Conservation (phyloP, 176 grass and related monocot species). For the Stipa capillata region DNA sequence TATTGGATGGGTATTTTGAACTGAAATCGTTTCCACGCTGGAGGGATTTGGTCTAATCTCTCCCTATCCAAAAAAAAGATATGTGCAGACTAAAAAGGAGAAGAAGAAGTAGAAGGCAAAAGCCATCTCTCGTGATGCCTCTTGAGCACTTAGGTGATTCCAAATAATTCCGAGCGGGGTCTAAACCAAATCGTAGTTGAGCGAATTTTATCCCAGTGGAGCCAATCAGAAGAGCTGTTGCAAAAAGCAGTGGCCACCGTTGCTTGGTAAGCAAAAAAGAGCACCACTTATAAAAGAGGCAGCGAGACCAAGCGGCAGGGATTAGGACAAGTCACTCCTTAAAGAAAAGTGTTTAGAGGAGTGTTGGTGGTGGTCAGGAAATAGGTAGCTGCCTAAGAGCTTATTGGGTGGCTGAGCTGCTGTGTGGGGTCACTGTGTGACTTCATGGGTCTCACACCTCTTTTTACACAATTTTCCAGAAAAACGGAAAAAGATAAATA, state of each 20-base stretch:
- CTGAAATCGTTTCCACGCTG: too few relatives aligned
- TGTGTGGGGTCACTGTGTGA: constrained; percentile 15
- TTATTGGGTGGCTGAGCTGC: constrained; percentile 16
- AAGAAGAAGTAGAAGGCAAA: too few relatives aligned
- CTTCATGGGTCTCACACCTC: background rate
- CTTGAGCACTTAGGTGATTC: background rate
- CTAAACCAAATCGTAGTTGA: background rate
- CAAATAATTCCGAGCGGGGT: background rate
- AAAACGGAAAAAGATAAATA: background rate
- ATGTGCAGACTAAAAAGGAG: too few relatives aligned
- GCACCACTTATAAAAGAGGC: constrained; percentile 4
- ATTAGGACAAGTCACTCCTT: constrained; percentile 11
- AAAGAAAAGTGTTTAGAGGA: background rate
- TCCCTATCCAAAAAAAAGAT: too few relatives aligned
- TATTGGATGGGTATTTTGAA: too few relatives aligned
- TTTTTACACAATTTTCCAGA: background rate
- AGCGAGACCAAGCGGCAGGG: background rate
- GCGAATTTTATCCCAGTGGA: background rate
- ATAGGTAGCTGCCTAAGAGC: constrained; percentile 2
- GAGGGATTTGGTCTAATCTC: too few relatives aligned
- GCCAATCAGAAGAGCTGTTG: constrained; percentile 8
- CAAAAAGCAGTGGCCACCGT: constrained; percentile 31
- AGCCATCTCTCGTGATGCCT: too few relatives aligned
- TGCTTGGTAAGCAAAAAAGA: constrained; percentile 1
- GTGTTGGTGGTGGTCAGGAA: background rate